Percentiles rank a stretch among this genome's conserved stretches.
Conservation (phyloP, 306 rosid species). For the Trifolium repens region DNA sequence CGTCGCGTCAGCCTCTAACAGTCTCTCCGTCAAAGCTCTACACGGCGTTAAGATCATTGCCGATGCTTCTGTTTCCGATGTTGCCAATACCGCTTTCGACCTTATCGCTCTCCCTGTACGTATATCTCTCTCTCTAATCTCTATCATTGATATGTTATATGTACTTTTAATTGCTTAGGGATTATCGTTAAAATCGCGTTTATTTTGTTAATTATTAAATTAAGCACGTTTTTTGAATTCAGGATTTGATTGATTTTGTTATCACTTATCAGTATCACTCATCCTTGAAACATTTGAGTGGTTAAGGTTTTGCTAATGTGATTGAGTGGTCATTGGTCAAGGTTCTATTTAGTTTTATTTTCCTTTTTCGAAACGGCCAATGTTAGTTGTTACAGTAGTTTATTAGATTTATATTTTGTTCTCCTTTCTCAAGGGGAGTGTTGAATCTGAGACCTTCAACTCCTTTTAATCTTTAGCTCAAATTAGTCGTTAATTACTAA, state of each 20-base stretch:
- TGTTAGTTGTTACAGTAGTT: too few relatives aligned
- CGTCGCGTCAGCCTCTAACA: constrained; percentile 73
- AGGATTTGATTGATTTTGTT: background rate
- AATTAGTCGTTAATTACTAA: too few relatives aligned
- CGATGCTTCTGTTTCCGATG: constrained; percentile 69
- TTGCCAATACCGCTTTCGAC: constrained; percentile 62
- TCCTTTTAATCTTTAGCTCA: too few relatives aligned
- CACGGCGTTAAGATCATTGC: constrained; percentile 79
- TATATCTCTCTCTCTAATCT: constrained; percentile 3
- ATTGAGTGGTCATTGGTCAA: constrained; percentile 5
- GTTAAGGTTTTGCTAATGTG: too few relatives aligned
- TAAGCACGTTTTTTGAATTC: background rate
- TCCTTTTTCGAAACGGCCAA: too few relatives aligned
- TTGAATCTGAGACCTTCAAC: too few relatives aligned
- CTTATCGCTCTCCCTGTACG: constrained; percentile 81
- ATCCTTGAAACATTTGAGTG: background rate
- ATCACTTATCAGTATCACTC: background rate
- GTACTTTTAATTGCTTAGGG: background rate
- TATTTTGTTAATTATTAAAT: background rate
- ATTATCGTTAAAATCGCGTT: background rate
- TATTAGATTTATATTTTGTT: too few relatives aligned
- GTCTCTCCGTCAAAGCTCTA: constrained; percentile 66
- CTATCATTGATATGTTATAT: background rate
- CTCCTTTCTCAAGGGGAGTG: too few relatives aligned
- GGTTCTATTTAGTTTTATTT: constrained; percentile 1